Base-by-base conservation (phyloP, 176 grass and related monocot species). In the Hyparrhenia diplandra region DNA sequence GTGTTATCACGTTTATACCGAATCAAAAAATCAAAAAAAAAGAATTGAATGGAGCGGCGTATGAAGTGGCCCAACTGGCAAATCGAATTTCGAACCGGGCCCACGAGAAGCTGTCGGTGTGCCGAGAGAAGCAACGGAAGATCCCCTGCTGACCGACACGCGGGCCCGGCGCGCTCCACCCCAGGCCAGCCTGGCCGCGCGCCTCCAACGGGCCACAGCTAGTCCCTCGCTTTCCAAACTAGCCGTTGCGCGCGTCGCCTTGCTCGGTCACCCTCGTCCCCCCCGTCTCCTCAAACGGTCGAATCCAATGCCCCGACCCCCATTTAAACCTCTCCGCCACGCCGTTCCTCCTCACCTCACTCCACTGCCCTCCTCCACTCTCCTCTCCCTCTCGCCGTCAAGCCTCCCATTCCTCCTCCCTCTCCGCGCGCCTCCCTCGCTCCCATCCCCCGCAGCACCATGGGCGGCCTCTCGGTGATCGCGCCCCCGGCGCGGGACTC, bases 381-480 rank as follows among this genome's bases (percentile, higher is more conserved):
- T 29, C 25, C 20, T 20, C 74, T 78, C n/a, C 65, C 51, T 67
- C 69, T 29, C 51, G 12, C 62, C 16, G 52, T 12, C 73, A 43
- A 24, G 7, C 52, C 6, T n/a, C n/a, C 51, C 75, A n/a, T n/a
- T n/a, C n/a, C n/a, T n/a, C n/a, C n/a, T n/a, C 10, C n/a, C 31
- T 32, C 31, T 2, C 2, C 31, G 31, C 31, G n/a, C 31, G 0
- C 14, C 14, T n/a, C n/a, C n/a, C 20, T 18, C 10, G 0, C 1
- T 23, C 59, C 67, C 12, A 9, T 45, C 0, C 5, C n/a, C n/a
- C n/a, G n/a, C 18, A 6, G 1, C 10, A 58, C 21, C 69, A 94
- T 90, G 86, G 92, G 92, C 47, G 92, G 92, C 69, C 92, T 94
- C 58, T 94, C 92, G 9, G 89, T 94, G 68, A 88, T 94, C 70